These are phyloP conservation scores for Juglanconis oblonga DNA, from an alignment of 2,329 filamentous ascomycete genomes.

Conservation along the genomic window DNA sequence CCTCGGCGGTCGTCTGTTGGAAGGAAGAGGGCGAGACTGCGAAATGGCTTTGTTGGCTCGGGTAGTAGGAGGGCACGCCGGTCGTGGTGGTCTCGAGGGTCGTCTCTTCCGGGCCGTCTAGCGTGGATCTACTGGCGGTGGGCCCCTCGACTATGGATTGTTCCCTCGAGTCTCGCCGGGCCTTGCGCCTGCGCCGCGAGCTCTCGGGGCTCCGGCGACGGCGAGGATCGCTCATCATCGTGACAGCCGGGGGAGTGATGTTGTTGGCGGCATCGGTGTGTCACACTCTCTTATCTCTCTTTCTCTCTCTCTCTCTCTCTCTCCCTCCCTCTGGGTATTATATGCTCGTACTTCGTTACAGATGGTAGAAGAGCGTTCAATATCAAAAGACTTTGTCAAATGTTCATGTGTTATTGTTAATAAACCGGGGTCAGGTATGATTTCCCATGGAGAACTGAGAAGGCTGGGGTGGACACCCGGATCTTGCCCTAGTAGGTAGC, in stretches of 20 bases:
- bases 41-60: neutral
- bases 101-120: constrained; percentile 4
- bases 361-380: neutral
- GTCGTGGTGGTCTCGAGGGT: constrained; percentile 11
- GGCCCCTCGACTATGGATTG: constrained; percentile 29
- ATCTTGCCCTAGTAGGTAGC: neutral
- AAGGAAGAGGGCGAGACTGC: constrained; percentile 5
- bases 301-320: neutral
- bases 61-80: constrained; percentile 2
- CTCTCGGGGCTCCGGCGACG: constrained; percentile 55
- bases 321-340: neutral
- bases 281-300: neutral
- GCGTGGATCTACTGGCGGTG: constrained; percentile 16
- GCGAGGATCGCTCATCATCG: constrained; percentile 54
- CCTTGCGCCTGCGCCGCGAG: constrained; percentile 49
- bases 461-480: constrained; percentile 15
- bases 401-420: neutral
- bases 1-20: neutral
- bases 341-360: neutral
- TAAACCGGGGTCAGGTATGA: constrained; percentile 4
- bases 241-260: constrained; percentile 22
- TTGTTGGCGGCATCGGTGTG: neutral
- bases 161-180: constrained; percentile 39
- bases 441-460: constrained; percentile 11
- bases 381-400: neutral